Conservation (phyloP, 176 grass and related monocot species). For the Lolium multiflorum region DNA sequence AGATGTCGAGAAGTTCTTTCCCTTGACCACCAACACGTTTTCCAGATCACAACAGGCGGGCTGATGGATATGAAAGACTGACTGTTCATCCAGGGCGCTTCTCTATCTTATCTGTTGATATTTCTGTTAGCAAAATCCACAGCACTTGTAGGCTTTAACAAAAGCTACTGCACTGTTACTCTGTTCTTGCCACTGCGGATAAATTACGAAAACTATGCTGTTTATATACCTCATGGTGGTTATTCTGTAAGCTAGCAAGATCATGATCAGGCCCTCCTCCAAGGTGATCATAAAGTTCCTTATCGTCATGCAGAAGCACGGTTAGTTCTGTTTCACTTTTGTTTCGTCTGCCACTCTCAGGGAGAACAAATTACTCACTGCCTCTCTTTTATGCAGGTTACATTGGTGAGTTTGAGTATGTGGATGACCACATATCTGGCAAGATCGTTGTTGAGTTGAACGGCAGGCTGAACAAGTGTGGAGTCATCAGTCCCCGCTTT, state of each 20-base stretch:
- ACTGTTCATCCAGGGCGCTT: slow-evolving; percentile 32
- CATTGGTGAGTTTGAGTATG: too few relatives aligned
- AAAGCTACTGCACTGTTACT: neutral
- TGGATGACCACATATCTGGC: too few relatives aligned
- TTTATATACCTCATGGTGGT: neutral
- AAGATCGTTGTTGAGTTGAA: too few relatives aligned
- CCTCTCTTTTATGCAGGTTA: neutral
- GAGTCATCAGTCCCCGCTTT: too few relatives aligned
- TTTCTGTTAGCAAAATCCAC: slow-evolving; percentile 20
- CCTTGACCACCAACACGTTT: slow-evolving; percentile 77
- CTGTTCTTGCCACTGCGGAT: slow-evolving; percentile 14
- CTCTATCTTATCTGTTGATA: slow-evolving; percentile 23
- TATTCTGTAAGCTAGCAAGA: neutral
- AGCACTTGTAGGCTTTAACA: slow-evolving; percentile 7
- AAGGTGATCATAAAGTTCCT: too few relatives aligned
- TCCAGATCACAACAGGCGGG: slow-evolving; percentile 83
- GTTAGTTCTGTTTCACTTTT: slow-evolving; percentile 18
- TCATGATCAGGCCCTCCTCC: neutral
- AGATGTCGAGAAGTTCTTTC: slow-evolving; percentile 28
- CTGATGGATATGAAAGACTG: slow-evolving; percentile 83
- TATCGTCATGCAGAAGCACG: slow-evolving; percentile 57
- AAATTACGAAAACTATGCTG: slow-evolving; percentile 10
- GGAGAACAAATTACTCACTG: neutral
- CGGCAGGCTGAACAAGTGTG: too few relatives aligned
- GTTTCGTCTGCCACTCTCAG: neutral